Evolutionary conservation across 306 rosid species (phyloP).

Genomic region (Castanopsis chinensis): DNA sequence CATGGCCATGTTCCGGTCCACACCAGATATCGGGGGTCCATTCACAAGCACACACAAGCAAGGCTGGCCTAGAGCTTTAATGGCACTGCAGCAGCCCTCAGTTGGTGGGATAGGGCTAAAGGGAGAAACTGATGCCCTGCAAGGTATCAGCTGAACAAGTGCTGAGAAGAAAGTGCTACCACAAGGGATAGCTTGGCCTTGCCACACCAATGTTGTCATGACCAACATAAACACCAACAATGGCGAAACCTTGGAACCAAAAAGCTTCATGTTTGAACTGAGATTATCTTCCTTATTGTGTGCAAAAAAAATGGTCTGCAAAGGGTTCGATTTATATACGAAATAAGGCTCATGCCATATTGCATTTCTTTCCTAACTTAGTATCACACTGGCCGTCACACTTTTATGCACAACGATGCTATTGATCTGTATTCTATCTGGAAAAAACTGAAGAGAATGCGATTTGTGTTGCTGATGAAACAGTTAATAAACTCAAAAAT

Average conservation of each 20-base stretch:
- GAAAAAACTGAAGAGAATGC: conserved; percentile 3
- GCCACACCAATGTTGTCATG: conserved; percentile 27
- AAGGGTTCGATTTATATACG: conserved; percentile 35
- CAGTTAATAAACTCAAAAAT: conserved; percentile 38
- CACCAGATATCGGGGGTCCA: conserved; percentile 81
- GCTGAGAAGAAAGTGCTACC: conserved; percentile 72
- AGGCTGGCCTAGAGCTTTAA: conserved; percentile 69
- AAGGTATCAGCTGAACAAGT: conserved; percentile 81
- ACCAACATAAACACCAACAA: conserved; percentile 27
- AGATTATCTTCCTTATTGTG: neutral
- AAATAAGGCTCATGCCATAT: conserved; percentile 20
- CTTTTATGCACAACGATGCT: conserved; percentile 1
- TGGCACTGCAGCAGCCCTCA: conserved; percentile 68
- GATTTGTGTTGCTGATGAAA: conserved; percentile 17
- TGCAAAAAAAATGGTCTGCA: neutral
- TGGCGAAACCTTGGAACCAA: conserved; percentile 16
- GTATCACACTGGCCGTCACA: conserved; percentile 41
- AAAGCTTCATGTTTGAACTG: conserved; percentile 32
- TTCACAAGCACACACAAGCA: conserved; percentile 73
- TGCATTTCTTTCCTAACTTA: conserved; percentile 42
- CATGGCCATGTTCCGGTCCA: conserved; percentile 78
- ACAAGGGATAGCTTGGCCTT: conserved; percentile 46
- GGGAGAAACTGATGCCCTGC: conserved; percentile 77
- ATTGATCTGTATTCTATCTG: neutral
- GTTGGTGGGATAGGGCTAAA: conserved; percentile 72